Percentiles rank a stretch among this genome's conserved stretches.
phyloP scores from a whole-genome alignment of 1,284 basidiomycete species.

The Trametes versicolor region DNA sequence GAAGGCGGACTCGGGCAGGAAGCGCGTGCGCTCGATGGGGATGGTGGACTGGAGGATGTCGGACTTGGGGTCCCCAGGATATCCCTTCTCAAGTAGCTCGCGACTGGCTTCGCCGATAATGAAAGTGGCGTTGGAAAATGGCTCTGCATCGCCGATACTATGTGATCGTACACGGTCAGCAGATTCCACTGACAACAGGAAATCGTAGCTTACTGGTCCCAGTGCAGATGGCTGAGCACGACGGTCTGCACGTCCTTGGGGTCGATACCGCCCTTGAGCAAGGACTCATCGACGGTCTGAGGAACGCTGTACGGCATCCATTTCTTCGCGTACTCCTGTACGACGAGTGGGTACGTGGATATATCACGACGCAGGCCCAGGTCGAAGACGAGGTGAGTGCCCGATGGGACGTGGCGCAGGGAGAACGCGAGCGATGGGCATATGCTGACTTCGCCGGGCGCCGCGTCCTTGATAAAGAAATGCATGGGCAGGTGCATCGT shows the following conservation, averaged over 20 bases:
- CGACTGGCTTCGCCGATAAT: slow-evolving; percentile 52
- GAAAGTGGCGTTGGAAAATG: slow-evolving; percentile 57
- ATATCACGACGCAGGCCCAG: slow-evolving; percentile 59
- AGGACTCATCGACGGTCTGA: slow-evolving; percentile 57
- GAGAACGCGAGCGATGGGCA: slow-evolving; percentile 59
- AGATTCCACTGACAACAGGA: neutral
- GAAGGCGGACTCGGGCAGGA: slow-evolving; percentile 47
- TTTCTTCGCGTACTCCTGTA: slow-evolving; percentile 41
- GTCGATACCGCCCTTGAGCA: slow-evolving; percentile 55
- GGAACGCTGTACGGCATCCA: slow-evolving; percentile 45
- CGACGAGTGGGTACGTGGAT: slow-evolving; percentile 33
- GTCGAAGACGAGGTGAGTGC: slow-evolving; percentile 58
- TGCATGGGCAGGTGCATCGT: slow-evolving; percentile 47
- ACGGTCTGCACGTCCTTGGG: slow-evolving; percentile 54
- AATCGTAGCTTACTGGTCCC: slow-evolving; percentile 42
- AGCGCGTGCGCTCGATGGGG: slow-evolving; percentile 54
- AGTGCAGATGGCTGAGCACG: slow-evolving; percentile 60
- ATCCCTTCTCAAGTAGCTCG: slow-evolving; percentile 49
- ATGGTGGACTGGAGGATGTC: slow-evolving; percentile 49
- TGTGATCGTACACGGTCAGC: too few relatives aligned
- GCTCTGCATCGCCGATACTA: slow-evolving; percentile 53
- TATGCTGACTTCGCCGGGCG: slow-evolving; percentile 33
- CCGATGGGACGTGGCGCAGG: slow-evolving; percentile 53
- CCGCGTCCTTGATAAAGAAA: slow-evolving; percentile 48
- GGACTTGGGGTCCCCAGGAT: slow-evolving; percentile 50